phyloP scores from a whole-genome alignment of 2,329 filamentous ascomycete species.

The Whalleya microplaca region DNA sequence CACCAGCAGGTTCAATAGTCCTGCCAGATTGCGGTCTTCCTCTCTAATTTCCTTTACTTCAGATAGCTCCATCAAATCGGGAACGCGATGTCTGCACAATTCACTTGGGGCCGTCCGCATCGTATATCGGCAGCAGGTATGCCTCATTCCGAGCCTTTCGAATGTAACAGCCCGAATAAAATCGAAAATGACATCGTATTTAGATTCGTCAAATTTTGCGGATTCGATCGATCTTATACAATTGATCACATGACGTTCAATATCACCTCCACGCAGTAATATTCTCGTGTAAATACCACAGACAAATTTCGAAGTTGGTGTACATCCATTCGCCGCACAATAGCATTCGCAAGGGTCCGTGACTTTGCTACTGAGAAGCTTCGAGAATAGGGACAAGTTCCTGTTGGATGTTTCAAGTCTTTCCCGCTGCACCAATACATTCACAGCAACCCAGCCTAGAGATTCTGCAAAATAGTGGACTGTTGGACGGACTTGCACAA shows the following conservation, averaged over 20 bases:
- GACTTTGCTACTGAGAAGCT: background rate
- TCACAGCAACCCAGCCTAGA: no score
- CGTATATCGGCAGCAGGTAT: background rate
- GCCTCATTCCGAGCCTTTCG: background rate
- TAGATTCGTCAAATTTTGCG: background rate
- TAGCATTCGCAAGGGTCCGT: background rate
- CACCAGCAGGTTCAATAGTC: constrained; percentile 2
- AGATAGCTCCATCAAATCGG: constrained; percentile 1
- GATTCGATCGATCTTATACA: no score
- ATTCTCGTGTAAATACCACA: background rate
- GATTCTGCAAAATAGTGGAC: background rate
- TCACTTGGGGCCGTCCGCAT: no score
- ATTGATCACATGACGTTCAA: no score
- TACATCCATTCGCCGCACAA: background rate
- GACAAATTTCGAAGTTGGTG: background rate
- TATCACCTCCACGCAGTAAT: background rate
- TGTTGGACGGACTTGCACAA: background rate
- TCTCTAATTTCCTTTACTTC: constrained; percentile 12
- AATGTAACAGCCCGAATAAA: background rate
- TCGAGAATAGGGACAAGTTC: no score
- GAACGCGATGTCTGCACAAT: background rate
- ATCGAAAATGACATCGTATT: background rate
- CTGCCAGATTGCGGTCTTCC: constrained; percentile 7
- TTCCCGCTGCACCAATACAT: no score
- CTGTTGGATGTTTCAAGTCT: no score